These are phyloP conservation scores for Amanita fuliginea DNA, from an alignment of 768 basidiomycete species.

Conservation along the genomic window DNA sequence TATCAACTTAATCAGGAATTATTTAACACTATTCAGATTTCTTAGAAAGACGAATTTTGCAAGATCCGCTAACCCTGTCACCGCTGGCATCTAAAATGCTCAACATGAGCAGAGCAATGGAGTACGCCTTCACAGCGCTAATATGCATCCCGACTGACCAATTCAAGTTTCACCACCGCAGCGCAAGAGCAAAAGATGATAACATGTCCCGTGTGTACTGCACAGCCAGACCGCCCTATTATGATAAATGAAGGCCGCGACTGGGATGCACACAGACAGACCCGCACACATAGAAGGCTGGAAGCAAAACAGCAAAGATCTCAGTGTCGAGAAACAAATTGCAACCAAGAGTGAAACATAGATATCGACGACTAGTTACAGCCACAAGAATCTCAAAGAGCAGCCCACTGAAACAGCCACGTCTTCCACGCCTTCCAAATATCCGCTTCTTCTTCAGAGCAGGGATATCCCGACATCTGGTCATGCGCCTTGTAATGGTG, in stretches of 20 bases:
- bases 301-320: conserved; percentile 16
- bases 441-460: conserved; percentile 7
- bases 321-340: neutral
- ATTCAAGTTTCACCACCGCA: conserved; percentile 41
- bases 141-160: conserved; percentile 6
- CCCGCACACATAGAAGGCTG: conserved; percentile 43
- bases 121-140: conserved; percentile 22
- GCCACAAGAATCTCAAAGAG: neutral
- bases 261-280: conserved; percentile 49
- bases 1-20: neutral
- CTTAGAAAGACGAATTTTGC: conserved; percentile 34
- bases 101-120: conserved; percentile 28
- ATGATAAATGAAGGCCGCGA: conserved; percentile 45
- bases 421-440: conserved; percentile 34
- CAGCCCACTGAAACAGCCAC: conserved; percentile 39
- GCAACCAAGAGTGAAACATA: neutral
- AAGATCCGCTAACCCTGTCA: conserved; percentile 48
- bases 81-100: conserved; percentile 43
- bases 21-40: conserved; percentile 36
- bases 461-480: conserved; percentile 3
- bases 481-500: conserved; percentile 6
- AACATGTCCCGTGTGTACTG: conserved; percentile 55
- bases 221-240: conserved; percentile 45
- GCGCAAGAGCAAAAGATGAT: conserved; percentile 45
- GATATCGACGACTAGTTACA: neutral